phyloP scores from a whole-genome alignment of 148 eudicot genomes.

The Hydrangea macrophylla region DNA sequence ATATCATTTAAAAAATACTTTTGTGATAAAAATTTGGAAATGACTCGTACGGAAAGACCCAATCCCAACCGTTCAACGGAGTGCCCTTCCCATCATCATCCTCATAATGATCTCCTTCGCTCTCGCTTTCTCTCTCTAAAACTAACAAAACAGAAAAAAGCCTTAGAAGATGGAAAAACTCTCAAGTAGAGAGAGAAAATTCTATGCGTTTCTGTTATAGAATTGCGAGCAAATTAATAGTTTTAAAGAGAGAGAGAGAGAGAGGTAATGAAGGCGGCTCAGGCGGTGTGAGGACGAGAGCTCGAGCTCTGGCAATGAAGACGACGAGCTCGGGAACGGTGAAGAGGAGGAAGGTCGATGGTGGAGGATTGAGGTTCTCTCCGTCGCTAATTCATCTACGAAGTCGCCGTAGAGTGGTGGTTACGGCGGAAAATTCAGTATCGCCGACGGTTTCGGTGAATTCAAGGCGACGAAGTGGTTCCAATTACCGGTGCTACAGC shows the following conservation, averaged over 20 bases:
- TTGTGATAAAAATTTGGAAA: no score
- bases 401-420: slow-evolving; percentile 22
- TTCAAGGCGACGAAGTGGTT: slow-evolving; percentile 5
- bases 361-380: slow-evolving; percentile 25
- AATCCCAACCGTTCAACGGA: slow-evolving; percentile 45
- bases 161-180: not conserved
- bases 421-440: not conserved
- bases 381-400: slow-evolving; percentile 23
- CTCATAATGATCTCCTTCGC: slow-evolving; percentile 7
- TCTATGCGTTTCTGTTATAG: not conserved
- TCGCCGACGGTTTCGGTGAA: slow-evolving; percentile 1
- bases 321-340: slow-evolving; percentile 1
- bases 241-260: no score
- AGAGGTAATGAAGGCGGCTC: slow-evolving; percentile 27
- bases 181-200: not conserved
- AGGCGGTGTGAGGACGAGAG: slow-evolving; percentile 34
- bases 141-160: no score
- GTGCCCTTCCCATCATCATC: slow-evolving; percentile 26
- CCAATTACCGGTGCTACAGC: slow-evolving; percentile 8
- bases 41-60: slow-evolving; percentile 8
- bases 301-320: slow-evolving; percentile 24
- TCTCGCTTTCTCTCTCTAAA: slow-evolving; percentile 23
- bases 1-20: no score
- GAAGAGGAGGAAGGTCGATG: slow-evolving; percentile 29
- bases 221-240: slow-evolving; percentile 3